These are phyloP conservation scores for Zasmidium citrigriseum DNA, from an alignment of 2,329 filamentous ascomycete species.

Conservation along the genomic window DNA sequence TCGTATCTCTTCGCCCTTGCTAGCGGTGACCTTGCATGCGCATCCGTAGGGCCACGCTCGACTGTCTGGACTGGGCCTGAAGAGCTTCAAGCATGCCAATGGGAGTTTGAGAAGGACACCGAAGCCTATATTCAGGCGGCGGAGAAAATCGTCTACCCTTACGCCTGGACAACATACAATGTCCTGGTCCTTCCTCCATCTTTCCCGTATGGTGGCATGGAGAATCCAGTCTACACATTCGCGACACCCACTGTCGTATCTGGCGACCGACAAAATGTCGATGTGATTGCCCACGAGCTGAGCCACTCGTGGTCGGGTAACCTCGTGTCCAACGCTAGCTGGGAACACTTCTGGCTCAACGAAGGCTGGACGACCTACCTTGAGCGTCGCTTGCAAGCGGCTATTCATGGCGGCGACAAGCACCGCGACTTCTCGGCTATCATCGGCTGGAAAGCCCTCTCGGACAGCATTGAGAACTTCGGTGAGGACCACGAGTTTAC, in stretches of 20 bases:
- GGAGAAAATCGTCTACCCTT: constrained; percentile 79
- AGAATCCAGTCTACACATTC: constrained; percentile 73
- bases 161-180: constrained; percentile 94
- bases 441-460: constrained; percentile 89
- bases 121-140: constrained; percentile 89
- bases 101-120: constrained; percentile 88
- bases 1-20: constrained; percentile 94
- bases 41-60: constrained; percentile 83
- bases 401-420: constrained; percentile 73
- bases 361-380: constrained; percentile 94
- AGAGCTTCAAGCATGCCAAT: constrained; percentile 78
- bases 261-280: constrained; percentile 79
- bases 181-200: constrained; percentile 85
- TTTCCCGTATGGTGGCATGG: constrained; percentile 79
- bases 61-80: constrained; percentile 86
- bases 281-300: constrained; percentile 90
- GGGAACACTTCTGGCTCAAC: constrained; percentile 75
- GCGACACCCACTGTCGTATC: constrained; percentile 93
- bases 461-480: constrained; percentile 76
- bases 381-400: constrained; percentile 78
- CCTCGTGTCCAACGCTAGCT: constrained; percentile 73
- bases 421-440: constrained; percentile 94
- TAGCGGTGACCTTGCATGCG: constrained; percentile 76
- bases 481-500: constrained; percentile 90
- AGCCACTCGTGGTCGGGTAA: constrained; percentile 86